phyloP scores from a whole-genome alignment of 176 grass and related monocot genomes.

The Rhipidocladum racemiflorum region DNA sequence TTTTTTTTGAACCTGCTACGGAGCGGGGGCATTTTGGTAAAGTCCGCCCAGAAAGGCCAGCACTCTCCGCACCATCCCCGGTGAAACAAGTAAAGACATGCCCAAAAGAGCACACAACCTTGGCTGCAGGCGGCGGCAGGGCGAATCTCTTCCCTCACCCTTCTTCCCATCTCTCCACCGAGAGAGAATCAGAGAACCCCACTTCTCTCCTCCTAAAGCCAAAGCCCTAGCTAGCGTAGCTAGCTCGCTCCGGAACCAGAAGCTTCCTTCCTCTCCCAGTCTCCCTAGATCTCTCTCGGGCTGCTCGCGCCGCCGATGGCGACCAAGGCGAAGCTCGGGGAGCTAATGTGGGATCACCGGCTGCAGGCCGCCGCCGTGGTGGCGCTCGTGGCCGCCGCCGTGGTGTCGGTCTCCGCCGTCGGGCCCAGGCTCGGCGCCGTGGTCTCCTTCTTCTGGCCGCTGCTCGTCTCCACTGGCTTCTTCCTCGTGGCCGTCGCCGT shows the following conservation, averaged over 20 bases:
- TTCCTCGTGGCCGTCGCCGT: constrained; percentile 62
- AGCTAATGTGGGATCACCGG: constrained; percentile 58
- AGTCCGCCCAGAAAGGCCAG: background rate
- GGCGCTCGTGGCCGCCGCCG: constrained; percentile 44
- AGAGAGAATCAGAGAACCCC: background rate
- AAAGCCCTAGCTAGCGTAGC: background rate
- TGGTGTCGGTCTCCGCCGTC: constrained; percentile 49
- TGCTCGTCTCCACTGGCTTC: constrained; percentile 67
- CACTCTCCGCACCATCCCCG: background rate
- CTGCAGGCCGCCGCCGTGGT: constrained; percentile 41
- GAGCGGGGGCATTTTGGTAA: constrained; percentile 15
- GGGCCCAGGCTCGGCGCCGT: constrained; percentile 45
- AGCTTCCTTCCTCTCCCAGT: background rate
- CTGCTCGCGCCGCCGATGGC: constrained; percentile 26
- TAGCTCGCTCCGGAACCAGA: background rate
- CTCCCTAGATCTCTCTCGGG: constrained; percentile 25
- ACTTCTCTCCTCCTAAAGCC: background rate
- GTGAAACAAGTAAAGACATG: constrained; percentile 30
- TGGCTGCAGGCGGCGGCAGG: constrained; percentile 56
- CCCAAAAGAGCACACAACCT: constrained; percentile 7
- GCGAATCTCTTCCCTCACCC: constrained; percentile 39
- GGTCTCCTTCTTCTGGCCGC: constrained; percentile 73
- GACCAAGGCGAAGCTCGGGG: constrained; percentile 41
- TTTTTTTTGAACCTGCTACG: too few relatives aligned
- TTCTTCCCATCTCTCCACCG: background rate